Base-by-base conservation (phyloP, 257 asterid species). In the Salvia miltiorrhiza region DNA sequence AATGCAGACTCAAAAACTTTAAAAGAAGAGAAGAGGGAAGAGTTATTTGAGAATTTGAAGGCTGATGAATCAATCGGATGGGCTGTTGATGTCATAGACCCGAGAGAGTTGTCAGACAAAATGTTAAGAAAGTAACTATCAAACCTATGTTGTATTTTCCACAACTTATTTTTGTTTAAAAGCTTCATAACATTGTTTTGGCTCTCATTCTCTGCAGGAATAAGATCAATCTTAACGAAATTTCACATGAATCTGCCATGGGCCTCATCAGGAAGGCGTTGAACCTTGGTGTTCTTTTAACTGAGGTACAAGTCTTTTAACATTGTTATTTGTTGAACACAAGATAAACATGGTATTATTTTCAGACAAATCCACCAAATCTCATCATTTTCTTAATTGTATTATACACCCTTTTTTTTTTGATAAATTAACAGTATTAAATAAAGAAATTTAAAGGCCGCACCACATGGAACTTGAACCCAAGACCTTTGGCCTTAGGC, bases 21-120 rank as follows among this genome's bases (percentile, higher is more conserved):
- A 28, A 93, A 91, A 73, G 99, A 90, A 79, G 95, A 90, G 80
- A 89, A 86, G 89, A 87, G 99, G 81, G 99, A 93, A 80, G 97
- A 87, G 82, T 74, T 93, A 60, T 93, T 93, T 70, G 96, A 88
- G 82, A 89, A 61, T 63, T 77, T 93, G 83, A 93, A 89, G 80
- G 76, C 82, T 40, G 93, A 93, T 72, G 86, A 85, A 78, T 87
- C 90, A 35, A 87, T 93, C 11, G 95, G 97, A 74, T 93, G 99
- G 97, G 93, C 86, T 73, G 99, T 87, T 44, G 97, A 90, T 69
- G 96, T 93, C 32, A 93, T 93, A 69, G 97, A 86, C 71, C 97
- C 99, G 30, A 77, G 88, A 83, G 97, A 93, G 79, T 88, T 93
- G 60, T 93, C 99, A 1, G 89, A 88, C 67, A 93, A 93, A 77